A percentile compares a stretch with the other conserved stretches of the same genome.
Evolutionary conservation across 1,284 basidiomycete species (phyloP).

Genomic region (Ceratobasidium sp.): DNA sequence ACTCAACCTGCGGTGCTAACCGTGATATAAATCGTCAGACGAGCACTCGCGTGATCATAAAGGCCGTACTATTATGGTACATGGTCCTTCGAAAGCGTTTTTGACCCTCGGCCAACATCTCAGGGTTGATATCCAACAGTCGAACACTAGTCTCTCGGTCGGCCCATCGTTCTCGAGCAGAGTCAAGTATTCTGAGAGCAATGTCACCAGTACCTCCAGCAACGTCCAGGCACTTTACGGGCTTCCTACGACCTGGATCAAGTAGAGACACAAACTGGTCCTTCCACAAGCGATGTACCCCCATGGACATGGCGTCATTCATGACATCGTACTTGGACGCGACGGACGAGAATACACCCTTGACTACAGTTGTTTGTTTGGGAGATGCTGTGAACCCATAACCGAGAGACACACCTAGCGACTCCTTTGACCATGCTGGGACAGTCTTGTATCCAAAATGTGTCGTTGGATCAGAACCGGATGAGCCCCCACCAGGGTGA

Average conservation of each 20-base stretch:
- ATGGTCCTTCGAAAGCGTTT: conserved; percentile 92
- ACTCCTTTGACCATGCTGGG: conserved; percentile 51
- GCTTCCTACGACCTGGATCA: conserved; percentile 76
- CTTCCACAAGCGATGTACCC: conserved; percentile 97
- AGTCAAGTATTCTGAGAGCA: conserved; percentile 90
- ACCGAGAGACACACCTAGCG: not conserved
- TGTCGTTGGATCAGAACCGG: conserved; percentile 57
- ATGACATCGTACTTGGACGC: conserved; percentile 96
- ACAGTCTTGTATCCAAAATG: conserved; percentile 95
- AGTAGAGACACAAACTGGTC: conserved; percentile 85
- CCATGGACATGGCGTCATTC: conserved; percentile 98
- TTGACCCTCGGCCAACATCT: conserved; percentile 94
- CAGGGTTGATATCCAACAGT: conserved; percentile 92
- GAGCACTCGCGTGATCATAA: conserved; percentile 10
- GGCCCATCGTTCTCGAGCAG: conserved; percentile 85
- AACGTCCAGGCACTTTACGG: conserved; percentile 82
- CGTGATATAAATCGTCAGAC: conserved; percentile 44
- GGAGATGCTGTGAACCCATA: not conserved
- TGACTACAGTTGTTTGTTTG: conserved; percentile 60
- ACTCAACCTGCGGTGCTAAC: conserved; percentile 89
- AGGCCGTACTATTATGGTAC: conserved; percentile 88
- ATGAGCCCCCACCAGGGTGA: not conserved
- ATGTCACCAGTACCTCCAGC: conserved; percentile 99
- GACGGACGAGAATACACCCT: conserved; percentile 93
- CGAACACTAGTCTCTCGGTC: conserved; percentile 89